phyloP scores from a whole-genome alignment of 2,329 filamentous ascomycete species.

The Colletotrichum tofieldiae region DNA sequence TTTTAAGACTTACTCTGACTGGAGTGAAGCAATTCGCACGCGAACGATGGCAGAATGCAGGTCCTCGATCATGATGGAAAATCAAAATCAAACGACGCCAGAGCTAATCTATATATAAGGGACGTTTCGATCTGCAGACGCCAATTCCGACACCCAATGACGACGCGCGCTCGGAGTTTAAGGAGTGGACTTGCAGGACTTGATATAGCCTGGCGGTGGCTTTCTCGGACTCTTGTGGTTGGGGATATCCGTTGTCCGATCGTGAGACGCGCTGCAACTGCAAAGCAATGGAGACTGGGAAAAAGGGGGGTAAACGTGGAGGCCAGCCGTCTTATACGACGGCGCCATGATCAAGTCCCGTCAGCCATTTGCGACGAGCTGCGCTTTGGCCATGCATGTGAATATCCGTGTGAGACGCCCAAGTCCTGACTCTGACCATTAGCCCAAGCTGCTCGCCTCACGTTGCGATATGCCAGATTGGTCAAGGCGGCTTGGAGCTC shows the following conservation, averaged over 20 bases:
- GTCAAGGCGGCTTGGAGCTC: slow-evolving; percentile 5
- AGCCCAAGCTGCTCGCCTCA: background rate
- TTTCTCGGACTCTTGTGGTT: slow-evolving; percentile 44
- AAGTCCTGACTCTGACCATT: slow-evolving; percentile 14
- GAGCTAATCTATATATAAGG: slow-evolving; percentile 32
- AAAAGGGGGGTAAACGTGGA: slow-evolving; percentile 11
- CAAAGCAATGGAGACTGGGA: background rate
- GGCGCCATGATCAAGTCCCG: slow-evolving; percentile 27
- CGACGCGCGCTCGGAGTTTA: slow-evolving; percentile 34
- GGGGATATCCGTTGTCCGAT: slow-evolving; percentile 53
- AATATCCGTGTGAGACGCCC: slow-evolving; percentile 28
- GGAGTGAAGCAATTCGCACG: slow-evolving; percentile 64
- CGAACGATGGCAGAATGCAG: slow-evolving; percentile 61
- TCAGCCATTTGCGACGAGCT: slow-evolving; percentile 30
- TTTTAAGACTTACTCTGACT: slow-evolving; percentile 61
- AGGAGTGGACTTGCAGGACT: slow-evolving; percentile 34
- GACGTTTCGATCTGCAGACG: slow-evolving; percentile 28
- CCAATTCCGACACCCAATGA: slow-evolving; percentile 22
- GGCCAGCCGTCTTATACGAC: slow-evolving; percentile 38
- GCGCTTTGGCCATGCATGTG: slow-evolving; percentile 40
- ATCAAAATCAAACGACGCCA: slow-evolving; percentile 3
- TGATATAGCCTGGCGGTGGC: slow-evolving; percentile 40
- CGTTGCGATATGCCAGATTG: slow-evolving; percentile 15
- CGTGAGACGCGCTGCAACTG: slow-evolving; percentile 24
- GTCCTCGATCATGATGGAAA: slow-evolving; percentile 55